Evolutionary conservation across 2,329 filamentous ascomycete species (phyloP), one percentile per base, ranked within the genome.

Genomic region (Didymella keratinophila): DNA sequence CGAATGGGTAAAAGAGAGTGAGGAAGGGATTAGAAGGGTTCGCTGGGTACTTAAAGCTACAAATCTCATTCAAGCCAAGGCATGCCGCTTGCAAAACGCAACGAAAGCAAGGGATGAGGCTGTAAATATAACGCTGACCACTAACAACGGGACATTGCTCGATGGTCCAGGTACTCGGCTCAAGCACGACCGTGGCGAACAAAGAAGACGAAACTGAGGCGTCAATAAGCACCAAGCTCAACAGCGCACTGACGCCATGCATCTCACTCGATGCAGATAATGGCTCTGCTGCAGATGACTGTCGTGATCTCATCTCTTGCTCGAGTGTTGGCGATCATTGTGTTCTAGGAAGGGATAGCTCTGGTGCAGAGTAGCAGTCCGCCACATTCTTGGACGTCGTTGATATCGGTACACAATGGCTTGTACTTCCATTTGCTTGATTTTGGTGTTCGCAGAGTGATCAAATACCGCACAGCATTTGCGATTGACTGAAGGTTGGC

Each of bases 21-120:
- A 20, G 3, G 18, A 23, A 11, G 42, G 21, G 27, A 16, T 12
- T 30, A 7, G 18, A n/a, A 30, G 27, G 27, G 36, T 34, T 14
- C 21, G 11, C 11, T 5, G 16, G 27, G n/a, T 48, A 48, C 32
- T 58, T 58, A 48, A 43, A 20, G 41, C 21, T 36, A 9, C 27
- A 14, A 21, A n/a, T 3, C 3, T 12, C 28, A 28, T 50, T 41
- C 46, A 45, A 39, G 49, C 41, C 28, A 49, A 39, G 28, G 25
- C 20, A 20, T 3, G 44, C 12, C 16, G 48, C 7, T 37, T 27
- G 5, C 16, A 36, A 34, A 27, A 52, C 28, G 36, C 21, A 37
- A 11, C 23, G 1, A 45, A 46, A 46, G 58, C 58, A 56, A 60
- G 58, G 52, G 48, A 44, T 46, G 45, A 36, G 28, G 27, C 18